phyloP scores from a whole-genome alignment of 2,329 filamentous ascomycete genomes.

The Shiraia sp. region DNA sequence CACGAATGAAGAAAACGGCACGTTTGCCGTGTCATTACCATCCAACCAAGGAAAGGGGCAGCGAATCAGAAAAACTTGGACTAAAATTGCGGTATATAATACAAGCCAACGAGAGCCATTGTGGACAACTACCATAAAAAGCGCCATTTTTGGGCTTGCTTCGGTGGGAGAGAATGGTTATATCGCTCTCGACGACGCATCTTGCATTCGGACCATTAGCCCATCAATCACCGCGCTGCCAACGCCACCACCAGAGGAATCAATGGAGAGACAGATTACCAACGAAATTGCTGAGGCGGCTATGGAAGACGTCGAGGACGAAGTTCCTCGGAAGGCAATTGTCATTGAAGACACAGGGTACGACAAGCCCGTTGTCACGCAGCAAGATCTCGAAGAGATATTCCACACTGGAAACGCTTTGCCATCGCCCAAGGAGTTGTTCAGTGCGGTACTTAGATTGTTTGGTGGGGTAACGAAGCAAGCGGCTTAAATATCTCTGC shows the following conservation, averaged over 20 bases:
- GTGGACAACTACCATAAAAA: constrained; percentile 58
- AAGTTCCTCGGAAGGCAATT: constrained; percentile 3
- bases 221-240: constrained; percentile 32
- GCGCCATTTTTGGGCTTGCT: constrained; percentile 68
- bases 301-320: constrained; percentile 1
- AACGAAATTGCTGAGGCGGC: constrained; percentile 11
- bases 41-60: no score
- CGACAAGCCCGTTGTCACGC: constrained; percentile 16
- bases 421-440: constrained; percentile 19
- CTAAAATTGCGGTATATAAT: constrained; percentile 67
- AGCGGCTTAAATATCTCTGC: constrained; percentile 16
- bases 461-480: constrained; percentile 17
- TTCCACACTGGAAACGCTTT: constrained; percentile 18
- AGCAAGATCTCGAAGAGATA: constrained; percentile 20
- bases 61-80: constrained; percentile 44
- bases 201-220: constrained; percentile 63
- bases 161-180: constrained; percentile 72
- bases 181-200: constrained; percentile 73
- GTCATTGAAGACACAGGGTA: constrained; percentile 12
- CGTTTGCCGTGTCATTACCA: constrained; percentile 48
- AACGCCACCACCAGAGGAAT: constrained; percentile 39
- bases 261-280: constrained; percentile 28
- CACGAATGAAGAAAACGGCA: constrained; percentile 62
- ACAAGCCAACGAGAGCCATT: constrained; percentile 63
- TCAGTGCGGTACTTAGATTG: constrained; percentile 17